phyloP scores from a whole-genome alignment of 1,284 basidiomycete genomes.

The Tausonia pullulans region DNA sequence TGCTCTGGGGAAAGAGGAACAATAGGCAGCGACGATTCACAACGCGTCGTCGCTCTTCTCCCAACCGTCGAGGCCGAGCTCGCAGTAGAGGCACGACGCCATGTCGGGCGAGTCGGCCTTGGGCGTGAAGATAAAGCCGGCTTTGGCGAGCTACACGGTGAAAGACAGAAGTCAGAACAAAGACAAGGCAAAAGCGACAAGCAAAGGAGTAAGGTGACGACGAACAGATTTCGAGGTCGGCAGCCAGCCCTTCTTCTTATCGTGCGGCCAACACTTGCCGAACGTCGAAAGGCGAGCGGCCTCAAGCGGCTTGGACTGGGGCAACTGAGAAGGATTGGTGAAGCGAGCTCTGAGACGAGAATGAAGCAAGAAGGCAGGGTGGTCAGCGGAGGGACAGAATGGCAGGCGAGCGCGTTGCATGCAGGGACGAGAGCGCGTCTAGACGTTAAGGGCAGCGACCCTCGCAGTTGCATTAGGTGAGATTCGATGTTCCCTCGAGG shows the following conservation, averaged over 20 bases:
- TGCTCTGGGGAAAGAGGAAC: constrained; percentile 42
- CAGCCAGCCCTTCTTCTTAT: constrained; percentile 49
- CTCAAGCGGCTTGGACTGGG: constrained; percentile 54
- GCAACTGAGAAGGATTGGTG: constrained; percentile 36
- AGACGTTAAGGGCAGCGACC: no score
- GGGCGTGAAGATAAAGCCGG: constrained; percentile 67
- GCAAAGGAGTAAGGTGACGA: neutral
- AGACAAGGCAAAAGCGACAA: neutral
- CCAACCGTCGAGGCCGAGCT: constrained; percentile 63
- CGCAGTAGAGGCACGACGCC: constrained; percentile 65
- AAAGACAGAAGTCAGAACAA: neutral
- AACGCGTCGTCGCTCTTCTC: constrained; percentile 64
- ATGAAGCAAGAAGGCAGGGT: neutral
- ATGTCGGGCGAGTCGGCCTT: constrained; percentile 51
- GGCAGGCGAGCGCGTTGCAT: neutral
- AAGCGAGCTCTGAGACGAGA: neutral
- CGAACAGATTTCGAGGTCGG: constrained; percentile 58
- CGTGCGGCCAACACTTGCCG: constrained; percentile 58
- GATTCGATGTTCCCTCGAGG: no score
- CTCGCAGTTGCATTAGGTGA: no score
- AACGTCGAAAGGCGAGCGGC: constrained; percentile 59
- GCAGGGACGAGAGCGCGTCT: no score
- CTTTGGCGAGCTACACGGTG: constrained; percentile 58
- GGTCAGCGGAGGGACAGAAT: constrained; percentile 23
- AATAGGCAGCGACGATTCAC: constrained; percentile 29